phyloP scores from a whole-genome alignment of 2,329 filamentous ascomycete genomes.

The Aspergillus pseudonomiae region DNA sequence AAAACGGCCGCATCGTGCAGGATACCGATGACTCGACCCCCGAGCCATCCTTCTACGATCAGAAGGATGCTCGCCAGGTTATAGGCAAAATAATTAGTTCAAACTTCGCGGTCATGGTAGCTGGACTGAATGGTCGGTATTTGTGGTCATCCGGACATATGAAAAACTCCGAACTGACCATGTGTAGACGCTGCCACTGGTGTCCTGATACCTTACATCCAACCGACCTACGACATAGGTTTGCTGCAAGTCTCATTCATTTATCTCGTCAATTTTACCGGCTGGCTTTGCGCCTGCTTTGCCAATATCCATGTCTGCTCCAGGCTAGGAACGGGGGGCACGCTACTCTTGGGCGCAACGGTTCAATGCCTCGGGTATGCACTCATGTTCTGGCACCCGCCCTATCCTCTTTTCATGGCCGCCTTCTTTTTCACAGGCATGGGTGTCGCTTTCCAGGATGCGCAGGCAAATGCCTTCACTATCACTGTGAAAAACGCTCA shows the following conservation, averaged over 20 bases:
- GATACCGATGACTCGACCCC: slow-evolving; percentile 1
- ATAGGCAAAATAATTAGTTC: slow-evolving; percentile 24
- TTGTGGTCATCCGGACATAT: no score
- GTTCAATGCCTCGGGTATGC: slow-evolving; percentile 26
- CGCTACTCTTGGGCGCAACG: slow-evolving; percentile 22
- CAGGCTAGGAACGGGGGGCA: slow-evolving; percentile 26
- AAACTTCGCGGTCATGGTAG: slow-evolving; percentile 23
- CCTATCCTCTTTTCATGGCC: slow-evolving; percentile 23
- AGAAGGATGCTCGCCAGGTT: slow-evolving; percentile 22
- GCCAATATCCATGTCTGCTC: slow-evolving; percentile 30
- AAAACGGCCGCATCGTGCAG: not conserved
- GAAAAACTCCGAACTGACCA: not conserved
- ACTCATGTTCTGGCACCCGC: slow-evolving; percentile 28
- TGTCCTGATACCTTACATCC: slow-evolving; percentile 29
- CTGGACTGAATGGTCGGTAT: slow-evolving; percentile 25
- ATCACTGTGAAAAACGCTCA: slow-evolving; percentile 26
- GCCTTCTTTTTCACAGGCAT: slow-evolving; percentile 29
- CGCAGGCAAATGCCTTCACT: slow-evolving; percentile 27
- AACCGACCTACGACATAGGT: slow-evolving; percentile 24
- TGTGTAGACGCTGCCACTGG: slow-evolving; percentile 25
- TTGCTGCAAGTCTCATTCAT: slow-evolving; percentile 27
- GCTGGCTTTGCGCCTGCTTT: slow-evolving; percentile 26
- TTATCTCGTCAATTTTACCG: slow-evolving; percentile 27
- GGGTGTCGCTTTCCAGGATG: slow-evolving; percentile 26
- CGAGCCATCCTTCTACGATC: slow-evolving; percentile 14